Evolutionary conservation across 805 yeast species (phyloP), one percentile per base, ranked within the genome.

Genomic region (Isabelozyma rhagii): DNA sequence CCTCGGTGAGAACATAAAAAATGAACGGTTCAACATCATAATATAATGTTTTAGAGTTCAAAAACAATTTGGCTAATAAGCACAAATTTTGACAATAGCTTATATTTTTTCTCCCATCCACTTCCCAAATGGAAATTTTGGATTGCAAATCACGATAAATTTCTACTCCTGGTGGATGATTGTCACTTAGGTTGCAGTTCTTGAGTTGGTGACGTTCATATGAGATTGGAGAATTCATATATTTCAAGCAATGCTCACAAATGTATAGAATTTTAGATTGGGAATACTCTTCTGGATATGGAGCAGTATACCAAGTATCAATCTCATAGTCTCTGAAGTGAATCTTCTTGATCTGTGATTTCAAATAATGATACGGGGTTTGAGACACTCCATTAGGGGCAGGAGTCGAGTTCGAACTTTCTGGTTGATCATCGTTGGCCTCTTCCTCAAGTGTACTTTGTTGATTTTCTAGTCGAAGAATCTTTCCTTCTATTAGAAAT

Each of bases 11-110:
- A 1, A 92, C 83, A 67, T 93, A 94, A 62, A 94, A 94, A 62
- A 87, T 80, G 59, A 93, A 93, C 1, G 98, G 97, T 65, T 94
- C 97, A 42, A 93, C 98, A 61, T 94, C 98, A 63, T 90, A 90
- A 63, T 91, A 92, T 46, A 94, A 72, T 0, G 97, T 90, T 62
- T 94, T 94, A 2, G 97, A 89, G 65, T 92, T 89, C 46, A 94
- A 74, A 60, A 92, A 94, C 51, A 91, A 69, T 64, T 93, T 94
- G 2, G 97, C 96, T 55, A 94, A 67, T 41, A 93, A 73, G 71
- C 99, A 94, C 48, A 94, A 68, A 62, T 90, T 91, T 63, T 91
- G 97, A 67, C 97, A 91, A 62, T 87, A 93, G 46, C 80, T 77
- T 13, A 85, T 84, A 59, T 87, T 84, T 53, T 87, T 87, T 36